Percentiles rank a stretch among this genome's conserved stretches.
phyloP scores from a whole-genome alignment of 2,329 filamentous ascomycete species.

The Colletotrichum phormii region DNA sequence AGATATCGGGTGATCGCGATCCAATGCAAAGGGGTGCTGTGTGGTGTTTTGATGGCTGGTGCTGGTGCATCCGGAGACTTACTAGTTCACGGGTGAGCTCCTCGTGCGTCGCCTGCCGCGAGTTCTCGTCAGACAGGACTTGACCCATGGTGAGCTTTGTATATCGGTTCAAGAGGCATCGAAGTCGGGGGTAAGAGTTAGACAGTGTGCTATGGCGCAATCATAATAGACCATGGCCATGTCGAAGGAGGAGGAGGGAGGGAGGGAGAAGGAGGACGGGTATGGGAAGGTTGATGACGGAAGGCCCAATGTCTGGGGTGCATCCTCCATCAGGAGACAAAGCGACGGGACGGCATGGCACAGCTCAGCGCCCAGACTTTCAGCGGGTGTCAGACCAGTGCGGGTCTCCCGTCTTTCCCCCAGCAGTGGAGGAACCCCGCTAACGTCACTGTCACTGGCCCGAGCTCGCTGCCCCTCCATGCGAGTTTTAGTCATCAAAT shows the following conservation, averaged over 20 bases:
- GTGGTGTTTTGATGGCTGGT: no score
- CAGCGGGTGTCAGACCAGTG: conserved; percentile 25
- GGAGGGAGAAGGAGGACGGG: background rate
- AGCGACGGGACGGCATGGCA: background rate
- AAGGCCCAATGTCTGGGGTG: background rate
- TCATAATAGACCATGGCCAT: conserved; percentile 8
- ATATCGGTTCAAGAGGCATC: background rate
- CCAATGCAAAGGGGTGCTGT: background rate
- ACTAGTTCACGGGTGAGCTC: conserved; percentile 65
- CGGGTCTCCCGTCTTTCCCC: conserved; percentile 20
- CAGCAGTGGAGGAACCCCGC: background rate
- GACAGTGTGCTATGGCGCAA: background rate
- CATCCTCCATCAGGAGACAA: background rate
- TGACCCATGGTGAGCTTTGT: conserved; percentile 60
- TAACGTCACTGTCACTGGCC: conserved; percentile 26
- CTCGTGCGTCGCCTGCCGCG: conserved; percentile 60
- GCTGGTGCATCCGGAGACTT: conserved; percentile 39
- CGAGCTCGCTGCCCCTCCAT: conserved; percentile 28
- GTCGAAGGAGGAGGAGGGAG: background rate
- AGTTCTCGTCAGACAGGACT: conserved; percentile 58
- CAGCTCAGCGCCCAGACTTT: conserved; percentile 6
- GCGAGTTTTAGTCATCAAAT: background rate
- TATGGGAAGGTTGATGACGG: background rate
- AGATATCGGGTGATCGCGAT: background rate
- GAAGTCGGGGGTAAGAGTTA: background rate